These are phyloP conservation scores for Candida coquimbonensis DNA, from an alignment of 805 yeast genomes.

Conservation along the genomic window DNA sequence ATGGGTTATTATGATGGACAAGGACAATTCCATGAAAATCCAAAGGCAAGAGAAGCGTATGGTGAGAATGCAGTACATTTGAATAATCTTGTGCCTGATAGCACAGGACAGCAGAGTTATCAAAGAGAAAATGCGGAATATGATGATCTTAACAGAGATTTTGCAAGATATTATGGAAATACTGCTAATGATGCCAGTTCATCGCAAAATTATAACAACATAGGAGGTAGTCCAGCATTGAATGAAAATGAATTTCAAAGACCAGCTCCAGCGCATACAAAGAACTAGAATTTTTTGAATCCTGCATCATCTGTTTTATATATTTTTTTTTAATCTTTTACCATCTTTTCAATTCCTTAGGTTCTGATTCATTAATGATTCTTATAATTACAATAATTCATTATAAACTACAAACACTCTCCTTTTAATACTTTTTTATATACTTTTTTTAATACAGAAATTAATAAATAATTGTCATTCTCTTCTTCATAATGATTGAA, in stretches of 20 bases:
- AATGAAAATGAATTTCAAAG: not conserved
- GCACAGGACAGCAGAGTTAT: conserved; percentile 13
- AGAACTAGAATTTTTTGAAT: not conserved
- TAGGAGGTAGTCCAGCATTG: not conserved
- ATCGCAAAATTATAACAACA: not conserved
- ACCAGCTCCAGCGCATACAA: conserved; percentile 9
- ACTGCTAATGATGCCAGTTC: not conserved
- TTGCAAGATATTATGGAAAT: conserved; percentile 16
- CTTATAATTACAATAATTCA: no score
- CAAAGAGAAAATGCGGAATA: conserved; percentile 12
- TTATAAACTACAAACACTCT: not conserved
- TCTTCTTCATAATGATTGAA: conserved; percentile 5
- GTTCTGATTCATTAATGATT: no score
- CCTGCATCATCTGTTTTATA: not conserved
- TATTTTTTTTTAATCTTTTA: not conserved
- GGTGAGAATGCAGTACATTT: conserved; percentile 10
- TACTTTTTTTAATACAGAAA: not conserved
- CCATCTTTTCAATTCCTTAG: not conserved
- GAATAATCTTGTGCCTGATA: conserved; percentile 18
- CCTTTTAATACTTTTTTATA: not conserved
- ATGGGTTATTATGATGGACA: conserved; percentile 47
- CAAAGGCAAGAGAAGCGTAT: conserved; percentile 23
- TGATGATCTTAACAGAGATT: conserved; percentile 20
- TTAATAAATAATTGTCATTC: not conserved
- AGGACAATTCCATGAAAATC: conserved; percentile 27